These are phyloP conservation scores for Tylopilus cervinicoccineus DNA, from an alignment of 768 basidiomycete genomes.

Conservation along the genomic window DNA sequence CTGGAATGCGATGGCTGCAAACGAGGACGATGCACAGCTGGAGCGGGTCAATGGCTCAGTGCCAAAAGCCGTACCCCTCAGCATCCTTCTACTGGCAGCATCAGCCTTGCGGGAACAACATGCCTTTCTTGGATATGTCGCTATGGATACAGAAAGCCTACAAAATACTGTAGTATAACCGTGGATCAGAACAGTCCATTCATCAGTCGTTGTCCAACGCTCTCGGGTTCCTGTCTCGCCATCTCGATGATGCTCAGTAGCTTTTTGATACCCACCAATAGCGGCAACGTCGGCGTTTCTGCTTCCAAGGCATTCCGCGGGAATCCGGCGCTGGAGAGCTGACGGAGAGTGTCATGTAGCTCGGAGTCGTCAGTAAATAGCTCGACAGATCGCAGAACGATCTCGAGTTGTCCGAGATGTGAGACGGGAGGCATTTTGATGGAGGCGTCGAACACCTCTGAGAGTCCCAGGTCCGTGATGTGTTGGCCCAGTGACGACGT, in stretches of 20 bases:
- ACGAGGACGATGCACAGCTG: background rate
- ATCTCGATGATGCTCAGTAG: slow-evolving; percentile 89
- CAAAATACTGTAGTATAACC: no score
- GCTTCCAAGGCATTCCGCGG: slow-evolving; percentile 35
- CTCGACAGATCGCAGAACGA: slow-evolving; percentile 73
- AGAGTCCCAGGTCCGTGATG: slow-evolving; percentile 81
- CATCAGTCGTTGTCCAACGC: slow-evolving; percentile 67
- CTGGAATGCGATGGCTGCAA: background rate
- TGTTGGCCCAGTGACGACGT: slow-evolving; percentile 88
- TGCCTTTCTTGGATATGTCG: slow-evolving; percentile 18
- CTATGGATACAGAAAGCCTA: slow-evolving; percentile 4
- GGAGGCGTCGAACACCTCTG: slow-evolving; percentile 87
- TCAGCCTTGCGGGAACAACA: slow-evolving; percentile 25
- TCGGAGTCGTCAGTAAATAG: slow-evolving; percentile 62
- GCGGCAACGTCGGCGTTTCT: slow-evolving; percentile 40
- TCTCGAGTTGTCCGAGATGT: slow-evolving; percentile 64
- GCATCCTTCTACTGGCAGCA: no score
- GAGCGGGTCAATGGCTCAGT: background rate
- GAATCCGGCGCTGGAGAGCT: slow-evolving; percentile 75
- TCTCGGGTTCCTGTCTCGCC: slow-evolving; percentile 93
- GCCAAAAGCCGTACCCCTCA: slow-evolving; percentile 5
- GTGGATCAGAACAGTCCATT: slow-evolving; percentile 46
- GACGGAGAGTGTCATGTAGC: slow-evolving; percentile 51
- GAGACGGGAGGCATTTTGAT: slow-evolving; percentile 81
- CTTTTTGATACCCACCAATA: slow-evolving; percentile 93